Conservation (phyloP, 768 basidiomycete genomes). For the Pulveroboletus sp. region DNA sequence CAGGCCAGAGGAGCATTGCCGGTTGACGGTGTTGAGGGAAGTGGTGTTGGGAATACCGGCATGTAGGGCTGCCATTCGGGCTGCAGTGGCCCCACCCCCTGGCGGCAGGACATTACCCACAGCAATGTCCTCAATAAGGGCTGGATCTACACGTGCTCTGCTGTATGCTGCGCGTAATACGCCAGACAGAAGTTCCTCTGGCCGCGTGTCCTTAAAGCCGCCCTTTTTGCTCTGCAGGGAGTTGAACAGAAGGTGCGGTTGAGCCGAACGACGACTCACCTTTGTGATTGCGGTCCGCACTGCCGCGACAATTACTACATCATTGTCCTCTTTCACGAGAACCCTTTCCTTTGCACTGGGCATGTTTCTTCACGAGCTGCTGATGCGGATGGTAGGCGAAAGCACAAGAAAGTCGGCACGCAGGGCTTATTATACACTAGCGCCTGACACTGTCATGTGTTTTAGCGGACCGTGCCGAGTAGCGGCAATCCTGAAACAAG, state of each 20-base stretch:
- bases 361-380: constrained; percentile 14
- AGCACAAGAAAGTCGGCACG: no score
- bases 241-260: neutral
- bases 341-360: constrained; percentile 51
- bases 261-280: constrained; percentile 36
- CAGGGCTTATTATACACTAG: no score
- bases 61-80: constrained; percentile 84
- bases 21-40: constrained; percentile 79
- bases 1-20: constrained; percentile 88
- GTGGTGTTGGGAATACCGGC: constrained; percentile 81
- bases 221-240: constrained; percentile 69
- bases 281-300: constrained; percentile 92
- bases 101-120: constrained; percentile 90
- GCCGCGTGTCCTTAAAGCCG: constrained; percentile 87
- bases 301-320: constrained; percentile 89
- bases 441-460: no score
- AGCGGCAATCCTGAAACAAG: no score
- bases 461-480: no score
- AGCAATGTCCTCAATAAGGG: constrained; percentile 77
- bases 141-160: constrained; percentile 69
- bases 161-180: constrained; percentile 74
- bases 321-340: constrained; percentile 73
- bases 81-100: constrained; percentile 75
- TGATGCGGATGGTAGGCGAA: neutral
- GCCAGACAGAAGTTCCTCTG: constrained; percentile 77